Evolutionary conservation across 768 basidiomycete genomes (phyloP), one percentile per base, ranked within the genome.

Genomic region (Macrolepiota albuminosa): DNA sequence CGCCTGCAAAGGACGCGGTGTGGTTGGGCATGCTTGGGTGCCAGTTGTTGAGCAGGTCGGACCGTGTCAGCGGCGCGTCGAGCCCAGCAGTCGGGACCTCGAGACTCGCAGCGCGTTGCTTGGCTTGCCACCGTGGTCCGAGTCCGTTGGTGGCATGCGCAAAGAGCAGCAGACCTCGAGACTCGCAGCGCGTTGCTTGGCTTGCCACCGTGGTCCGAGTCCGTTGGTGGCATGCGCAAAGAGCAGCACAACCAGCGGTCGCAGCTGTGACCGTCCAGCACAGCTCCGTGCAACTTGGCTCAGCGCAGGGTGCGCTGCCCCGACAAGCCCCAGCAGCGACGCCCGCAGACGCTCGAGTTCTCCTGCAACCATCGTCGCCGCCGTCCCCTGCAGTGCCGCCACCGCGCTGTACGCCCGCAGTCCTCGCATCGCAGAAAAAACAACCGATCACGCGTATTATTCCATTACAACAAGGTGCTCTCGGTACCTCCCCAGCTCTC

Each of bases 221-320:
- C 96, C 96, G 69, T 98, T 98, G 29, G 29, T 29, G 29, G 29
- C 29, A 59, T 89, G 88, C 18, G 91, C 79, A 73, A 97, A 91
- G 37, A 99, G 83, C 24, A 99, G 82, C 16, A 98, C 91, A 39
- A 98, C 77, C 56, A 95, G 76, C 3, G 97, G 94, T 6, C 97
- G 84, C 31, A 98, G 78, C 69, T 98, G 95, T 69, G 95, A 95
- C 11, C 93, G 91, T 52, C 88, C 75, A 71, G 98, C 98, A 76
- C 97, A 98, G 74, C 92, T 95, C 64, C 91, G 84, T 2, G 96
- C 95, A 56, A 97, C 87, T 54, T 91, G 86, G 61, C 88, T 85
- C 54, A 98, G 85, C 4, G 86, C 84, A 1, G 96, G 91, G 71
- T 98, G 93, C 8, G 93, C 89, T 3, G 91, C 88, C 21, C 93